Conservation (phyloP, 1,284 basidiomycete genomes). For the Cutaneotrichosporon spelunceum region DNA sequence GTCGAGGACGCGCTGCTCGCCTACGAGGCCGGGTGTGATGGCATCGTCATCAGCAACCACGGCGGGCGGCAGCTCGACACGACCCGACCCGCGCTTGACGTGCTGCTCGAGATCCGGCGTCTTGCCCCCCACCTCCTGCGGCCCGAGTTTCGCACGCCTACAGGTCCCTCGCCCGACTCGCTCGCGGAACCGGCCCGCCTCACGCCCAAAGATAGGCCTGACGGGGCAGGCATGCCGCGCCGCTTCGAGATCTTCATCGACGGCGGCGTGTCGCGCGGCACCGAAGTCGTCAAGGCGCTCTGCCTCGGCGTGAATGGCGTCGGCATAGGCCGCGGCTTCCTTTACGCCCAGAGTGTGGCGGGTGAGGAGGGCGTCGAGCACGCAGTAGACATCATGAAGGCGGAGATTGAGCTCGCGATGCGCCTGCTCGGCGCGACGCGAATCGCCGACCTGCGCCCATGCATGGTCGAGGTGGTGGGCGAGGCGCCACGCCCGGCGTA, state of each 20-base stretch:
- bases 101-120: slow-evolving; percentile 66
- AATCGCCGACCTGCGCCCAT: slow-evolving; percentile 53
- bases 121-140: slow-evolving; percentile 44
- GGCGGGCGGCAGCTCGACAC: slow-evolving; percentile 54
- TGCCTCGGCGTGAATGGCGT: slow-evolving; percentile 87
- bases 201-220: slow-evolving; percentile 27
- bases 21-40: slow-evolving; percentile 52
- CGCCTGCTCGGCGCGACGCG: slow-evolving; percentile 69
- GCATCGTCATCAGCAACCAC: slow-evolving; percentile 56
- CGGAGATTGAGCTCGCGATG: slow-evolving; percentile 68
- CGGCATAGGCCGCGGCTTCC: slow-evolving; percentile 80
- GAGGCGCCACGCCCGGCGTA: slow-evolving; percentile 9
- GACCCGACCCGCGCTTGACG: slow-evolving; percentile 68
- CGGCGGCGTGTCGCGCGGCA: slow-evolving; percentile 79
- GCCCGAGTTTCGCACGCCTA: slow-evolving; percentile 39
- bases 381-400: slow-evolving; percentile 55
- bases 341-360: slow-evolving; percentile 89
- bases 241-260: slow-evolving; percentile 73
- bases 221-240: slow-evolving; percentile 18
- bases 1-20: slow-evolving; percentile 55
- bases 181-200: slow-evolving; percentile 73
- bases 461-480: slow-evolving; percentile 48
- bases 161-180: slow-evolving; percentile 29
- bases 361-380: slow-evolving; percentile 77
- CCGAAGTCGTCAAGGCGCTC: slow-evolving; percentile 86